Base-by-base conservation (phyloP, 495 filamentous ascomycete genomes). In the Penicillium maclennaniae region DNA sequence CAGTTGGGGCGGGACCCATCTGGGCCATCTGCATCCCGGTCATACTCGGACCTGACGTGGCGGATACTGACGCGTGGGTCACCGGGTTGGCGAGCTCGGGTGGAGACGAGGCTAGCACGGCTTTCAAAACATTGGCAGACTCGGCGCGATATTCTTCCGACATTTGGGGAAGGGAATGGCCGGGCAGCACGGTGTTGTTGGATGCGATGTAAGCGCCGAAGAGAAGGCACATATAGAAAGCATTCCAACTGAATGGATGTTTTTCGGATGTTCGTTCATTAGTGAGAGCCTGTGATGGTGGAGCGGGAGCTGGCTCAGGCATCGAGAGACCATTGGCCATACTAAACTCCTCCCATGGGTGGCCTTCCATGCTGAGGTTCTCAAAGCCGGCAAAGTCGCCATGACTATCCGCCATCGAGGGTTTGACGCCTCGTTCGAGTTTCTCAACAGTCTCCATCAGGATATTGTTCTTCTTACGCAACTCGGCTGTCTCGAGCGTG, bases 171-270 rank as follows among this genome's bases (percentile, higher is more conserved):
- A 97, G 84, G 1, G 72, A 74, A 25, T 71, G 72, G 41, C 83
- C 58, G 60, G 85, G 57, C 62, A 86, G 63, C 68, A 83, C 71
- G 3, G 80, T 72, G 47, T 79, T 80, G 74, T 92, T 95, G 42
- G 92, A 96, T 47, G 92, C 91, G 55, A 97, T 91, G 69, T 95
- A 97, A 45, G 93, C 93, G 61, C 93, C 93, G 63, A 95, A 92
- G 51, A 98, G 88, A 54, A 98, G 89, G 59, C 96, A 89, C 91
- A 83, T 82, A 60, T 77, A 78, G 62, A 84, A 79, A 26, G 79
- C 67, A 34, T 83, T 83, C 70, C 81, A 78, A 69, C 73, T 71
- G 69, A 85, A 78, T 34, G 78, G 73, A 49, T 79, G 70, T 72
- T 83, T 83, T 52, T 92, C 87, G 78, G 84, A 84, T 47, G 81